phyloP scores from a whole-genome alignment of 73 alveolate species.

The Paramecium biaurelia region DNA sequence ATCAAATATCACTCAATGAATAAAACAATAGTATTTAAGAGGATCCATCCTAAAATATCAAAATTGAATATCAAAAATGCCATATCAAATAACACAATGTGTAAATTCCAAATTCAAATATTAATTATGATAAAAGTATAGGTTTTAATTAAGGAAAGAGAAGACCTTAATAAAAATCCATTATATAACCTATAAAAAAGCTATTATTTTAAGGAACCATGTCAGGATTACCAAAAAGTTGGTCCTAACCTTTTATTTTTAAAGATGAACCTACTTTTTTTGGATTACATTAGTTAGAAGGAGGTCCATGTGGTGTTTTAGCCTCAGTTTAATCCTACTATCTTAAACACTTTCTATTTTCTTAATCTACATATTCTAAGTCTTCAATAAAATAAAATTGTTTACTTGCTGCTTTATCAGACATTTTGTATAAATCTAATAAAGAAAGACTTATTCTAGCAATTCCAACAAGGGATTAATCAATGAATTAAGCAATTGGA shows the following conservation, averaged over 20 bases:
- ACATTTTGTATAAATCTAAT: slow-evolving; percentile 28
- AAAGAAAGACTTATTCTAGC: neutral
- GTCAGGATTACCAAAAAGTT: slow-evolving; percentile 37
- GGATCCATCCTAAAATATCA: neutral
- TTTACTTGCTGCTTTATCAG: slow-evolving; percentile 59
- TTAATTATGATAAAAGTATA: neutral
- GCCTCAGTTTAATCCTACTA: slow-evolving; percentile 74
- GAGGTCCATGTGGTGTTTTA: slow-evolving; percentile 81
- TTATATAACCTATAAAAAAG: neutral
- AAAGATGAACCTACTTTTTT: slow-evolving; percentile 46
- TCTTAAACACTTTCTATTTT: slow-evolving; percentile 69
- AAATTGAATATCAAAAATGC: neutral
- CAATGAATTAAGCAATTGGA: neutral
- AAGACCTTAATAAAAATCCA: neutral
- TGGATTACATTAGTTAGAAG: slow-evolving; percentile 77
- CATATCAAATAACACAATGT: slow-evolving; percentile 10
- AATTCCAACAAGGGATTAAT: slow-evolving; percentile 1
- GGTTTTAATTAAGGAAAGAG: neutral
- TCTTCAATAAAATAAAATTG: slow-evolving; percentile 33
- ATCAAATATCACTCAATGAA: neutral
- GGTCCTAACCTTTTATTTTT: slow-evolving; percentile 59
- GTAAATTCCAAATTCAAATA: neutral
- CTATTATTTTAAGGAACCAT: neutral
- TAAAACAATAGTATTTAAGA: neutral
- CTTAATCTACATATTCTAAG: neutral